phyloP scores from a whole-genome alignment of 306 rosid species.

The Prunus fruticosa region DNA sequence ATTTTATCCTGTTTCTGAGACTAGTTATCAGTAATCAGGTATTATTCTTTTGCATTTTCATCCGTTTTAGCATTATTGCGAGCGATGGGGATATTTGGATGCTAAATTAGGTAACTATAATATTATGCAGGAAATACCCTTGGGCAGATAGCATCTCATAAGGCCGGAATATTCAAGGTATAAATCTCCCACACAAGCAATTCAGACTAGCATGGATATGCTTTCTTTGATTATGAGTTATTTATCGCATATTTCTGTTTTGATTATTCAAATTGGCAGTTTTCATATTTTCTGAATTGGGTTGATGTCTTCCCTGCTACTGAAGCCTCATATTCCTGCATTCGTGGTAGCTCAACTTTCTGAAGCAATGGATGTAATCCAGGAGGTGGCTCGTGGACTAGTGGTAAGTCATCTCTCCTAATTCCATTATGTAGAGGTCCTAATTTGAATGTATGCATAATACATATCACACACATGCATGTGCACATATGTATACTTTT shows the following conservation, averaged over 20 bases:
- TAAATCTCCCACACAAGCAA: conserved; percentile 13
- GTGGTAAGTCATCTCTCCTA: conserved; percentile 45
- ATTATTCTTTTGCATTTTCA: conserved; percentile 10
- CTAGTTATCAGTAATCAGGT: conserved; percentile 11
- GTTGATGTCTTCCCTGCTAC: conserved; percentile 43
- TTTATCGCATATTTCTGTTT: conserved; percentile 27
- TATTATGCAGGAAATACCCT: conserved; percentile 57
- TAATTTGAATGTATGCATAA: neutral
- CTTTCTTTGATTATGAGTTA: conserved; percentile 23
- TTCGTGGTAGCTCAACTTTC: conserved; percentile 69
- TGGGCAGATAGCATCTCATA: conserved; percentile 62
- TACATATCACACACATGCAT: neutral
- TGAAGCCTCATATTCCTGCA: conserved; percentile 81
- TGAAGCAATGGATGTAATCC: conserved; percentile 76
- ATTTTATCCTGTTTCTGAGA: neutral
- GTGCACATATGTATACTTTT: neutral
- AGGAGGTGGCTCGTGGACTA: conserved; percentile 50
- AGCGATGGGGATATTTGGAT: neutral
- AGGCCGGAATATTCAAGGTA: conserved; percentile 85
- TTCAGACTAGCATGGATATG: conserved; percentile 27
- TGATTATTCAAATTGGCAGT: conserved; percentile 33
- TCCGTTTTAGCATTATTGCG: neutral
- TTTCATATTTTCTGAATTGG: conserved; percentile 44
- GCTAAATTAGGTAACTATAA: neutral
- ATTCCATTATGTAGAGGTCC: neutral